A percentile compares a stretch with the other conserved stretches of the same genome.
phyloP scores from a whole-genome alignment of 768 basidiomycete species.

The Tricholoma furcatifolium region DNA sequence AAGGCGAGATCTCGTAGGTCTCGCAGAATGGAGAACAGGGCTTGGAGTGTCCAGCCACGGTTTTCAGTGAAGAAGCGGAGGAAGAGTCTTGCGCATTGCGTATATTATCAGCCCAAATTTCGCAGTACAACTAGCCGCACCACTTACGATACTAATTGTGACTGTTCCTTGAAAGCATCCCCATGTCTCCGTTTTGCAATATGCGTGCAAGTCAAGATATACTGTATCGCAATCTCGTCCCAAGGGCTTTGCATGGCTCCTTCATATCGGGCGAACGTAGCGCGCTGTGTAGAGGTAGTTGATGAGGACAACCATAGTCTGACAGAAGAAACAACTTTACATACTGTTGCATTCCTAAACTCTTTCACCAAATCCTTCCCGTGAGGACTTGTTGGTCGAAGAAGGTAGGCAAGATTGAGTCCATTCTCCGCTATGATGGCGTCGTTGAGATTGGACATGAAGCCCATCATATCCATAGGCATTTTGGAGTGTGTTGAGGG shows the following conservation, averaged over 20 bases:
- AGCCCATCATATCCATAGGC: constrained; percentile 60
- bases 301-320: background rate
- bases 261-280: constrained; percentile 46
- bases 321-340: constrained; percentile 11
- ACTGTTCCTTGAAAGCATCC: constrained; percentile 83
- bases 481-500: constrained; percentile 18
- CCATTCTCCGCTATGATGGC: constrained; percentile 65
- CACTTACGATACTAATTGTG: constrained; percentile 72
- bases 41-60: constrained; percentile 84
- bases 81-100: constrained; percentile 50
- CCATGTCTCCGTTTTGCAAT: constrained; percentile 62
- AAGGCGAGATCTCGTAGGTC: constrained; percentile 85
- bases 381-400: constrained; percentile 75
- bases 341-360: constrained; percentile 56
- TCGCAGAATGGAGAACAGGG: constrained; percentile 75
- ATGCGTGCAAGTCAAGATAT: constrained; percentile 72
- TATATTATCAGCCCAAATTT: background rate
- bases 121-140: background rate
- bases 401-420: constrained; percentile 66
- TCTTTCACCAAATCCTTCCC: constrained; percentile 75
- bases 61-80: constrained; percentile 78
- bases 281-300: constrained; percentile 24
- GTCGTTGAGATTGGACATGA: constrained; percentile 58
- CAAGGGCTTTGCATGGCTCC: constrained; percentile 72
- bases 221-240: constrained; percentile 86